phyloP scores from a whole-genome alignment of 2,329 filamentous ascomycete genomes.

The Aureobasidium sp. region DNA sequence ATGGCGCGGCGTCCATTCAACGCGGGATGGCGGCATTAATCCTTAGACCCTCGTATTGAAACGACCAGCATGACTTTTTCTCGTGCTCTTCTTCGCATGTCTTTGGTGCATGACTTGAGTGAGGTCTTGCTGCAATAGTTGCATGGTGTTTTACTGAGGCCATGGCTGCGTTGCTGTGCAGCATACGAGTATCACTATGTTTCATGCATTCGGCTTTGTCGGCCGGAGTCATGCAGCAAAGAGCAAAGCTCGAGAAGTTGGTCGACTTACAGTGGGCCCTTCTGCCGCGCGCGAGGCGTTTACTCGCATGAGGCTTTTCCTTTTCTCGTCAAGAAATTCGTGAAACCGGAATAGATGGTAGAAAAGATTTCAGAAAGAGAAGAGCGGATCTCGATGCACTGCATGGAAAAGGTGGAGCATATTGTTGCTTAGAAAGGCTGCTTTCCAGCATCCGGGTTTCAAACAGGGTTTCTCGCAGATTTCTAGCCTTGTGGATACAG shows the following conservation, averaged over 20 bases:
- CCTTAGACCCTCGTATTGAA: not conserved
- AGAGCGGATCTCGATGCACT: not conserved
- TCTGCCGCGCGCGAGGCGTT: slow-evolving; percentile 7
- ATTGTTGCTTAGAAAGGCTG: not conserved
- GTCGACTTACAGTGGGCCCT: not conserved
- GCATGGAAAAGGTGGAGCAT: not conserved
- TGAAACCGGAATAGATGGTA: not conserved
- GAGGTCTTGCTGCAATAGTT: not conserved
- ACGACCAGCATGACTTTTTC: not conserved
- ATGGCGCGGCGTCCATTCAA: slow-evolving; percentile 1
- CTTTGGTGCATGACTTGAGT: not conserved
- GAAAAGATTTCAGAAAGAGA: not conserved
- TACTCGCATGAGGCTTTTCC: slow-evolving; percentile 1
- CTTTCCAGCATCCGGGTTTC: slow-evolving; percentile 5
- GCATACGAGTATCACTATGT: not conserved
- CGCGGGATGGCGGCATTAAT: slow-evolving; percentile 3
- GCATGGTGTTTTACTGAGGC: not conserved
- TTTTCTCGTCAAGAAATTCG: not conserved
- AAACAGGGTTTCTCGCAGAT: not conserved
- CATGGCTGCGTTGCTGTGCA: not conserved
- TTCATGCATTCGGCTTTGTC: not conserved
- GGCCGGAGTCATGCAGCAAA: not conserved
- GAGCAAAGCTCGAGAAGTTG: not conserved
- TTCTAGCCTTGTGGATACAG: slow-evolving; percentile 5
- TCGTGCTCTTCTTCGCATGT: not conserved